phyloP scores from a whole-genome alignment of 192 early-diverging fungal species.

The Lunasporangiospora selenospora region DNA sequence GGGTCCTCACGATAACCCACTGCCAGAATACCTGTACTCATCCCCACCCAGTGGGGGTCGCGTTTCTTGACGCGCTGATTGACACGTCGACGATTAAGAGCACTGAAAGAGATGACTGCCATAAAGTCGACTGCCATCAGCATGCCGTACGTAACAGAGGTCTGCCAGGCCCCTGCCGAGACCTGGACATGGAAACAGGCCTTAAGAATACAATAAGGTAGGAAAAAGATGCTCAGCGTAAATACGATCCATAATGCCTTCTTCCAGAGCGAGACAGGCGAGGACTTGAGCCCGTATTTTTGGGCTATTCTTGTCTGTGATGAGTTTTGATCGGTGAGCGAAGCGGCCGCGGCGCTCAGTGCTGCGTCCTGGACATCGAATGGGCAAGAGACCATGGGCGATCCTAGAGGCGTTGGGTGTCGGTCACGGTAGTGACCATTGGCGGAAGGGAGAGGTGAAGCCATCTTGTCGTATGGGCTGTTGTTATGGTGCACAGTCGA shows the following conservation, averaged over 20 bases:
- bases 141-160: slow-evolving; percentile 44
- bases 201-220: slow-evolving; percentile 35
- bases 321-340: no score
- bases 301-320: no score
- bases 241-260: slow-evolving; percentile 27
- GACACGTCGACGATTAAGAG: slow-evolving; percentile 25
- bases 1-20: slow-evolving; percentile 47
- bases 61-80: slow-evolving; percentile 34
- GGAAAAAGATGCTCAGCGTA: slow-evolving; percentile 27
- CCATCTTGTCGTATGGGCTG: no score
- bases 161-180: slow-evolving; percentile 44
- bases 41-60: slow-evolving; percentile 32
- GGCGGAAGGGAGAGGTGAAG: no score
- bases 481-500: no score
- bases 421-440: no score
- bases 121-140: slow-evolving; percentile 46
- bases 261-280: slow-evolving; percentile 34
- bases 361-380: no score
- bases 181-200: slow-evolving; percentile 44
- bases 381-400: no score
- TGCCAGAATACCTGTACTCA: slow-evolving; percentile 40
- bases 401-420: no score
- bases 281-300: slow-evolving; percentile 32
- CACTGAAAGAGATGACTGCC: slow-evolving; percentile 38
- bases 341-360: no score